These are phyloP conservation scores for Nevesoporus exiguus DNA, from an alignment of 768 basidiomycete genomes.

Conservation along the genomic window DNA sequence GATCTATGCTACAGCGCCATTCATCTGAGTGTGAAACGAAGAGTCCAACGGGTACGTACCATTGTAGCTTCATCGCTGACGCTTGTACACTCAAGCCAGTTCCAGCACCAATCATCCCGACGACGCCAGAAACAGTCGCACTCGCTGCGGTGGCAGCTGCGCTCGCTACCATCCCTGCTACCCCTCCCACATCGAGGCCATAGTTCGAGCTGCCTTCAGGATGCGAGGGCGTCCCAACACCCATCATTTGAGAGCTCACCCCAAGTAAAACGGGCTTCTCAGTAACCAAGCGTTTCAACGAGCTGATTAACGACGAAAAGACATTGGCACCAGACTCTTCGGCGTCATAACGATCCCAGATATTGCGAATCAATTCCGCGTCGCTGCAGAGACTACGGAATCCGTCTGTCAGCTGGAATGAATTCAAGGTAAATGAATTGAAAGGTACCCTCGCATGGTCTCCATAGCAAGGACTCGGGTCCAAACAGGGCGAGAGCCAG, in stretches of 20 bases:
- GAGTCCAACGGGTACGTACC: constrained; percentile 47
- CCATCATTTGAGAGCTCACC: constrained; percentile 73
- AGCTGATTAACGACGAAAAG: constrained; percentile 73
- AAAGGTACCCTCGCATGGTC: constrained; percentile 60
- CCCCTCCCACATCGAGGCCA: constrained; percentile 58
- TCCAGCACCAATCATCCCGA: constrained; percentile 77
- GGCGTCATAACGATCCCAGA: constrained; percentile 79
- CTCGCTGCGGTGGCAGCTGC: constrained; percentile 80
- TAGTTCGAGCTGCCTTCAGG: constrained; percentile 36
- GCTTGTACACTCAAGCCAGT: constrained; percentile 68
- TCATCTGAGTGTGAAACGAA: not conserved
- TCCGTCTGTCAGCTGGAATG: not conserved
- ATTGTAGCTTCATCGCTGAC: constrained; percentile 86
- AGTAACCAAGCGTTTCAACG: constrained; percentile 81
- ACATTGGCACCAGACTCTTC: constrained; percentile 60
- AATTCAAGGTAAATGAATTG: not conserved
- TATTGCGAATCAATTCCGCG: constrained; percentile 68
- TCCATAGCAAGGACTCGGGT: constrained; percentile 91
- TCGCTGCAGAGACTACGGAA: constrained; percentile 66
- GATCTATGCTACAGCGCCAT: constrained; percentile 74
- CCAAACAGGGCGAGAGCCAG: constrained; percentile 61
- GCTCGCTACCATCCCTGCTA: constrained; percentile 80
- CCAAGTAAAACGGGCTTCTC: constrained; percentile 88
- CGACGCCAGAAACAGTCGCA: constrained; percentile 79
- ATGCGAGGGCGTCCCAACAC: constrained; percentile 57